Base-by-base conservation (phyloP, 805 yeast species). In the Candida silvicultrix region DNA sequence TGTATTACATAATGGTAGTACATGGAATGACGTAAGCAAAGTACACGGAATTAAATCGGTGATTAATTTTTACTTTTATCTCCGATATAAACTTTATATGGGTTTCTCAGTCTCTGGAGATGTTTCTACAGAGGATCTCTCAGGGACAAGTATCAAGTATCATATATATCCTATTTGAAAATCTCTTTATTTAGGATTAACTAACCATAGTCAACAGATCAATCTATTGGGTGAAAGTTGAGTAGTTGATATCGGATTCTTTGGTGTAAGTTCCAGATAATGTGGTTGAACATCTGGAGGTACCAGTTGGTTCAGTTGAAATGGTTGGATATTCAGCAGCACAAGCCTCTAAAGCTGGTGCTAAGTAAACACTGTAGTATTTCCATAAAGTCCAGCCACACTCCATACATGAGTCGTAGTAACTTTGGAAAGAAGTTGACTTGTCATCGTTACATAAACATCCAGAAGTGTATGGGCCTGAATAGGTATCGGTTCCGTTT, bases 351-450 rank as follows among this genome's bases (percentile, higher is more conserved):
- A 60, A 48, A 9, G 64, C 54, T 16, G 50, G 45, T 3, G 52
- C 42, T 36, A 63, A 49, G 51, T 45, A 60, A 0, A 39, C 15
- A 16, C 54, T 56, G 46, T 63, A 63, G 48, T 61, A 57, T 14
- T 51, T 39, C 60, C 60, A 63, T 34, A 63, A 46, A 51, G 65
- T 63, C 67, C 65, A 63, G 38, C 67, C 67, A 53, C 67, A 63
- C 34, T 58, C 63, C 22, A 63, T 49, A 54, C 67, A 63, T 2
- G 42, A 52, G n/a, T 51, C 54, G 23, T 54, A 54, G 35, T 44
- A 42, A 6, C 18, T 23, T 39, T 38, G 46, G 46, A 51, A 55
- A 21, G 31, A 14, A 15, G 49, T 22, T 12, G 57, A 39, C 38
- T 63, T 14, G 62, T 42, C 54, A 21, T 36, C 25, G 23, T 38